Evolutionary conservation across 805 yeast species (phyloP).

Genomic region (Candida ortonii): DNA sequence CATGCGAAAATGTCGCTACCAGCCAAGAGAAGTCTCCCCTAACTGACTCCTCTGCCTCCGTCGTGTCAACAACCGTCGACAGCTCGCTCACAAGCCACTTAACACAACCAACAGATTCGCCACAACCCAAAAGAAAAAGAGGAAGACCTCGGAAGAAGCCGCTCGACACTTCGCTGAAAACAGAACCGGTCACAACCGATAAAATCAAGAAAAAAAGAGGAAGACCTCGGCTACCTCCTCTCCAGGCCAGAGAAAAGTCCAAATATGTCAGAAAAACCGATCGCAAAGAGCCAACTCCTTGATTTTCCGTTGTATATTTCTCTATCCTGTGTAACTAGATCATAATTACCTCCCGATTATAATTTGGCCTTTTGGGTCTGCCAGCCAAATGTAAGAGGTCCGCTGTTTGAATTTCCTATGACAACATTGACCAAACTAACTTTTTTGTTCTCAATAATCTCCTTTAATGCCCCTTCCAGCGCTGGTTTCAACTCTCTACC

Average conservation of each 20-base stretch:
- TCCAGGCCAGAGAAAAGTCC: conserved; percentile 25
- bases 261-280: conserved; percentile 23
- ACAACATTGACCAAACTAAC: conserved; percentile 56
- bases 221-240: conserved; percentile 30
- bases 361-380: conserved; percentile 43
- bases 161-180: conserved; percentile 7
- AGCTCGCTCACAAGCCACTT: conserved; percentile 1
- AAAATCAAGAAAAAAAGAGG: conserved; percentile 27
- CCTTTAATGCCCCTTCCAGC: conserved; percentile 36
- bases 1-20: conserved; percentile 1
- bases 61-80: not conserved
- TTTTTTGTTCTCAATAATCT: conserved; percentile 26
- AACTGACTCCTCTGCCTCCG: conserved; percentile 2
- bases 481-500: conserved; percentile 36
- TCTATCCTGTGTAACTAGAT: conserved; percentile 1
- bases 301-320: conserved; percentile 1
- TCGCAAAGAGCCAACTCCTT: conserved; percentile 7
- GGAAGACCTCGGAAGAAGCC: conserved; percentile 27
- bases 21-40: conserved; percentile 1
- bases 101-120: conserved; percentile 3
- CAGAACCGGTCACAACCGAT: not conserved
- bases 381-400: conserved; percentile 64
- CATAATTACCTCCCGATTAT: conserved; percentile 1
- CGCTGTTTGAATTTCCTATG: conserved; percentile 53
- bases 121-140: conserved; percentile 20